phyloP scores from a whole-genome alignment of 1,284 basidiomycete genomes.

The Puccinia hordei region DNA sequence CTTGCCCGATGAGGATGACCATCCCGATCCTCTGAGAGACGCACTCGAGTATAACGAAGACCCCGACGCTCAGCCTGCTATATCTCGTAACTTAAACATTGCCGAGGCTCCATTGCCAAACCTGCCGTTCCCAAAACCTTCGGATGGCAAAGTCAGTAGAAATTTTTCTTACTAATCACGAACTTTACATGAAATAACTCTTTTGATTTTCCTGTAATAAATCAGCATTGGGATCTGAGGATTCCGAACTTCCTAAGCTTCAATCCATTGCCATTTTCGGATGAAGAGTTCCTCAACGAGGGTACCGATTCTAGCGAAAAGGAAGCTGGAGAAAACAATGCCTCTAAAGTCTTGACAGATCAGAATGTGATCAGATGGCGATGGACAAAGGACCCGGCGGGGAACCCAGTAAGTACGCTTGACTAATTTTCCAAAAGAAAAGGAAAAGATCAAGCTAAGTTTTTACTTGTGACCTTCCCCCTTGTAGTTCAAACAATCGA shows the following conservation, averaged over 20 bases:
- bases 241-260: constrained; percentile 34
- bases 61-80: constrained; percentile 2
- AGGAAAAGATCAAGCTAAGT: background rate
- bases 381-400: constrained; percentile 11
- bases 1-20: background rate
- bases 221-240: constrained; percentile 44
- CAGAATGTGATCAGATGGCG: constrained; percentile 45
- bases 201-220: too few species aligned
- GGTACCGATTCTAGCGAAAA: background rate
- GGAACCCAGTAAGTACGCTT: constrained; percentile 18
- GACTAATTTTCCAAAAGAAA: background rate
- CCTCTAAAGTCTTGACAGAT: background rate
- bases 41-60: constrained; percentile 34
- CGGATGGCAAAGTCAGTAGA: constrained; percentile 28
- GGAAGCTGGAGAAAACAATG: constrained; percentile 3
- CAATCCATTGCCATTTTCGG: constrained; percentile 28
- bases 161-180: too few species aligned
- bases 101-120: constrained; percentile 33
- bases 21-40: background rate
- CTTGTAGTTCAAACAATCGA: constrained; percentile 74
- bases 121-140: constrained; percentile 32
- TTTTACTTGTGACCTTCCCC: background rate
- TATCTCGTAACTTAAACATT: background rate
- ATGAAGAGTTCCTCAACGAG: constrained; percentile 32
- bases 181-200: too few species aligned